These are phyloP conservation scores for Cylindrotheca closterium DNA, from an alignment of 108 stramenopile genomes.

Conservation along the genomic window DNA sequence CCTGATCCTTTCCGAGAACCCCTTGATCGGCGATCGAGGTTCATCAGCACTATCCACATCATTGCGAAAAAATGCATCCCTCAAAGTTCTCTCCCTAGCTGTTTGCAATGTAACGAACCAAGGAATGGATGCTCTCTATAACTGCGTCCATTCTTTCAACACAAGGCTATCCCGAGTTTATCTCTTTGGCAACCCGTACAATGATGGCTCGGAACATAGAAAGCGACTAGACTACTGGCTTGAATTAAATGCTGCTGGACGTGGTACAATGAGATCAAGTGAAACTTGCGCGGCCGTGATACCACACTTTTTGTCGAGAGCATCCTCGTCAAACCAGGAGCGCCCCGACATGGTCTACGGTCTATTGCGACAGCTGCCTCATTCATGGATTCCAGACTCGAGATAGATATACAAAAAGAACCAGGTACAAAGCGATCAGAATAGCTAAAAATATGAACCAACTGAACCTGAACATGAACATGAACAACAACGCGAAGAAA, in stretches of 20 bases:
- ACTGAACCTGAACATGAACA: too few species aligned
- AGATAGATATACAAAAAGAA: too few species aligned
- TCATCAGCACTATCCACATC: background rate
- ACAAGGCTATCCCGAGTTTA: background rate
- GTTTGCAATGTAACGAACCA: background rate
- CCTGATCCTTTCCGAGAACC: background rate
- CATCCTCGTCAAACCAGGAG: background rate
- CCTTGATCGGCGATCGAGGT: background rate
- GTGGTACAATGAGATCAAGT: background rate
- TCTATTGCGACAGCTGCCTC: background rate
- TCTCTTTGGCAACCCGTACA: background rate
- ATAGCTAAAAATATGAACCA: too few species aligned
- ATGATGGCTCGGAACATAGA: background rate
- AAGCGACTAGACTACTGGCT: background rate
- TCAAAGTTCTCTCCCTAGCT: background rate
- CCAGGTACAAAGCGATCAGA: too few species aligned
- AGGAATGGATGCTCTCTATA: background rate
- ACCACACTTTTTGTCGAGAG: background rate
- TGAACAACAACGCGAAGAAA: too few species aligned
- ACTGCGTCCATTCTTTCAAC: background rate
- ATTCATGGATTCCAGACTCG: background rate
- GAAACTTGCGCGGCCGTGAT: background rate
- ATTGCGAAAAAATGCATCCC: background rate
- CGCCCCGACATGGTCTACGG: background rate
- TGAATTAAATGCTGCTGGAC: background rate